These are phyloP conservation scores for Coemansia sp. DNA, from an alignment of 192 early-diverging fungal species.

Conservation along the genomic window DNA sequence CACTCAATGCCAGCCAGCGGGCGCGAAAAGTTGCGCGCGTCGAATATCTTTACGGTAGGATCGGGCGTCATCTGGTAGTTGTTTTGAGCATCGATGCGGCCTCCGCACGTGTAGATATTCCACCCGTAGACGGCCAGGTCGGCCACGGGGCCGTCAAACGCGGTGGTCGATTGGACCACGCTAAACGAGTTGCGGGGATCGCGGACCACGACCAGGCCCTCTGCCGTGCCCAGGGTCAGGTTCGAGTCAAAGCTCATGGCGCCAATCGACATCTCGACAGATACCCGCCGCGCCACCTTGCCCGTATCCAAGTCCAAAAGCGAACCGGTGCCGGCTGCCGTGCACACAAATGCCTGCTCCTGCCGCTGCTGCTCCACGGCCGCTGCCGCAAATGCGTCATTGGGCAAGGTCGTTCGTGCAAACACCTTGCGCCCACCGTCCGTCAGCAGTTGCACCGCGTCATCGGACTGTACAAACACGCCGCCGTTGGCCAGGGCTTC, in stretches of 20 bases:
- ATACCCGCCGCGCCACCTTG: conserved; percentile 4
- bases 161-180: conserved; percentile 3
- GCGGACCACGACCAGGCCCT: conserved; percentile 20
- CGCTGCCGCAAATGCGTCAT: conserved; percentile 39
- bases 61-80: conserved; percentile 7
- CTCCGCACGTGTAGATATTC: conserved; percentile 19
- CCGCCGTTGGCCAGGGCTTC: conserved; percentile 50
- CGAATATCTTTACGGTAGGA: conserved; percentile 17
- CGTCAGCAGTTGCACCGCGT: conserved; percentile 58
- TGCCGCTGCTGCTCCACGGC: conserved; percentile 4
- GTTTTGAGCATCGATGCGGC: not conserved
- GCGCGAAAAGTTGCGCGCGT: conserved; percentile 20
- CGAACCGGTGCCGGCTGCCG: conserved; percentile 28
- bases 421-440: conserved; percentile 46
- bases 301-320: conserved; percentile 26
- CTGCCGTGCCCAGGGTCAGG: conserved; percentile 17
- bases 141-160: conserved; percentile 9
- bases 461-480: conserved; percentile 60
- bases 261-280: conserved; percentile 14
- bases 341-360: conserved; percentile 42
- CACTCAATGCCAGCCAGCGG: conserved; percentile 7
- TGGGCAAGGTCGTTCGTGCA: conserved; percentile 42
- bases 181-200: conserved; percentile 19
- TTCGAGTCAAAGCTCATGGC: not conserved
- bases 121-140: conserved; percentile 6